These are phyloP conservation scores for Botryobasidium botryosum DNA, from an alignment of 768 basidiomycete species.

Conservation along the genomic window DNA sequence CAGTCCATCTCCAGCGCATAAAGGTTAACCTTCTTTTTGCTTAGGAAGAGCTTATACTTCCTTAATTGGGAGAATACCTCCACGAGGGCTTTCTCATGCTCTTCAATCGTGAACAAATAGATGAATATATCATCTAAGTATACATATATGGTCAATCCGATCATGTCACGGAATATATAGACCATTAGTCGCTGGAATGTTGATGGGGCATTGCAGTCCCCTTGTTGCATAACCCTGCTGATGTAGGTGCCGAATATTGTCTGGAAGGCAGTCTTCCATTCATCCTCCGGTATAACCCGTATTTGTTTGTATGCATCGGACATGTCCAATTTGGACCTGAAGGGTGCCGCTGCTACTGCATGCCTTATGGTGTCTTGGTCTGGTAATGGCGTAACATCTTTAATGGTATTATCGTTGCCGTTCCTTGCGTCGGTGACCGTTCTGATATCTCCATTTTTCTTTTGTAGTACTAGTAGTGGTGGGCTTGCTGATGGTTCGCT, in stretches of 20 bases:
- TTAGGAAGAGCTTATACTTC: slow-evolving; percentile 20
- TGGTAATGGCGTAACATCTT: slow-evolving; percentile 26
- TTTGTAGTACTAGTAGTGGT: neutral
- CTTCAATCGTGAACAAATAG: slow-evolving; percentile 22
- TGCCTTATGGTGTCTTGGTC: slow-evolving; percentile 26
- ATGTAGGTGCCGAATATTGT: slow-evolving; percentile 25
- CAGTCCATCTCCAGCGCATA: slow-evolving; percentile 21
- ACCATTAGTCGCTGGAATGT: slow-evolving; percentile 33
- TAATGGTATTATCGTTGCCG: slow-evolving; percentile 26
- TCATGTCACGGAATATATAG: slow-evolving; percentile 22
- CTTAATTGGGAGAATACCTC: slow-evolving; percentile 20
- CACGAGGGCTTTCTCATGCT: slow-evolving; percentile 23
- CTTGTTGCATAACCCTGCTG: slow-evolving; percentile 27
- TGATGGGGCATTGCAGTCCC: slow-evolving; percentile 29
- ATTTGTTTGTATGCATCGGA: slow-evolving; percentile 30
- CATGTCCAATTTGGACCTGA: slow-evolving; percentile 26
- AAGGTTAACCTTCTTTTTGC: slow-evolving; percentile 21
- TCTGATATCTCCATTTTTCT: slow-evolving; percentile 20
- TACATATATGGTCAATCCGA: slow-evolving; percentile 26
- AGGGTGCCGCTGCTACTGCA: slow-evolving; percentile 21
- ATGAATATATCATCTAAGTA: slow-evolving; percentile 32
- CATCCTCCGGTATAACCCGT: slow-evolving; percentile 15
- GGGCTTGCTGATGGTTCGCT: neutral
- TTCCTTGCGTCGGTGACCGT: slow-evolving; percentile 23
- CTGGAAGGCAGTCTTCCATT: slow-evolving; percentile 16